phyloP scores from a whole-genome alignment of 2,329 filamentous ascomycete genomes.

The Aspergillus tubingensis region DNA sequence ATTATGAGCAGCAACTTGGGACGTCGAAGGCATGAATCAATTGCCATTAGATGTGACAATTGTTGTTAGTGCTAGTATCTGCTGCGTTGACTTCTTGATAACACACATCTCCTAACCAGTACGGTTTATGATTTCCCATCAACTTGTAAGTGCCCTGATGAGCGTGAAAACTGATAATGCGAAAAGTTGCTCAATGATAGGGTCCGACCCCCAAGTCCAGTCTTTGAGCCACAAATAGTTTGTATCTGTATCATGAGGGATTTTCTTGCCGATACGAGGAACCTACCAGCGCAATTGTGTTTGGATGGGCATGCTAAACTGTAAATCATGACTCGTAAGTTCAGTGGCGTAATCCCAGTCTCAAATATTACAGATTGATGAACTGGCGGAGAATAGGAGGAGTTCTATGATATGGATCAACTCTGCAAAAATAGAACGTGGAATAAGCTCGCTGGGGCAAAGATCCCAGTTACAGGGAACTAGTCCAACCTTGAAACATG shows the following conservation, averaged over 20 bases:
- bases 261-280: background rate
- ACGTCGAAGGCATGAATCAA: no score
- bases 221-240: no score
- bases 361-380: background rate
- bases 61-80: no score
- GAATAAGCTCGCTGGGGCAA: background rate
- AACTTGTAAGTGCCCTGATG: no score
- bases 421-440: background rate
- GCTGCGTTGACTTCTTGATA: no score
- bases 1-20: no score
- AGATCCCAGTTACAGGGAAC: background rate
- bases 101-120: no score
- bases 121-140: no score
- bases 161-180: background rate
- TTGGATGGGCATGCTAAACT: background rate
- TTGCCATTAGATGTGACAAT: no score
- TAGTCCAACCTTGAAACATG: slow-evolving; percentile 1
- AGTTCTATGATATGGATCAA: background rate
- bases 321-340: background rate
- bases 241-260: background rate
- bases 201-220: background rate
- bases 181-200: background rate
- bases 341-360: background rate
- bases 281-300: background rate
- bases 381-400: background rate